These are phyloP conservation scores for Emergomyces orientalis DNA, from an alignment of 2,329 filamentous ascomycete species.

Conservation along the genomic window DNA sequence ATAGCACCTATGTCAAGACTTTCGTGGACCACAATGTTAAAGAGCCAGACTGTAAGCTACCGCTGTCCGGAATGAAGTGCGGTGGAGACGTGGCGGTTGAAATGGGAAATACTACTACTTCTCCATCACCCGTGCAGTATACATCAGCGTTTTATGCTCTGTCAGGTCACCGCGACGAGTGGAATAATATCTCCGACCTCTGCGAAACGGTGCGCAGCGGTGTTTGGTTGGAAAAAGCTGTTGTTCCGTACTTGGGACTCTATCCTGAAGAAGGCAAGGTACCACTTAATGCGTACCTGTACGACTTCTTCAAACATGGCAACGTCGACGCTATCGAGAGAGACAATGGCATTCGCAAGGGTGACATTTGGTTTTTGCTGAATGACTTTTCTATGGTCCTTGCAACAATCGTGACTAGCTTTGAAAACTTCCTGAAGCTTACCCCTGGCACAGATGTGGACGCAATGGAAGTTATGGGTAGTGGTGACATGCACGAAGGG, in stretches of 20 bases:
- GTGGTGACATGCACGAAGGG: conserved; percentile 23
- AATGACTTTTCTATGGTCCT: conserved; percentile 54
- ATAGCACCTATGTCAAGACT: conserved; percentile 58
- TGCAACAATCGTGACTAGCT: conserved; percentile 27
- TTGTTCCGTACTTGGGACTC: conserved; percentile 59
- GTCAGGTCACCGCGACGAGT: conserved; percentile 57
- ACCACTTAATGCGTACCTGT: conserved; percentile 41
- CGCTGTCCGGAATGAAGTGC: conserved; percentile 47
- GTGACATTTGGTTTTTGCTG: conserved; percentile 63
- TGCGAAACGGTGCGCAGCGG: conserved; percentile 56
- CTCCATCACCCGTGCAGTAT: conserved; percentile 24
- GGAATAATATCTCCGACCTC: conserved; percentile 56
- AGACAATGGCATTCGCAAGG: conserved; percentile 57
- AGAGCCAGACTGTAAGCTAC: conserved; percentile 47
- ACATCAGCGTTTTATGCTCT: conserved; percentile 60
- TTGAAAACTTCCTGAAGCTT: conserved; percentile 28
- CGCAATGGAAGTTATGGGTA: conserved; percentile 22
- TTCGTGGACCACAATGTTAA: conserved; percentile 57
- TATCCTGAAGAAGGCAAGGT: conserved; percentile 47
- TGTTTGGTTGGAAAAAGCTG: conserved; percentile 65
- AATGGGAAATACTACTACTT: not conserved
- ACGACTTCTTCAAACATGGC: conserved; percentile 70
- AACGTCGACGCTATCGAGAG: conserved; percentile 50
- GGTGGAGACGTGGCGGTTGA: conserved; percentile 24
- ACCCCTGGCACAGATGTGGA: conserved; percentile 15